Conservation (phyloP, 129 eudicot genomes). For the Kitagawia praeruptora region DNA sequence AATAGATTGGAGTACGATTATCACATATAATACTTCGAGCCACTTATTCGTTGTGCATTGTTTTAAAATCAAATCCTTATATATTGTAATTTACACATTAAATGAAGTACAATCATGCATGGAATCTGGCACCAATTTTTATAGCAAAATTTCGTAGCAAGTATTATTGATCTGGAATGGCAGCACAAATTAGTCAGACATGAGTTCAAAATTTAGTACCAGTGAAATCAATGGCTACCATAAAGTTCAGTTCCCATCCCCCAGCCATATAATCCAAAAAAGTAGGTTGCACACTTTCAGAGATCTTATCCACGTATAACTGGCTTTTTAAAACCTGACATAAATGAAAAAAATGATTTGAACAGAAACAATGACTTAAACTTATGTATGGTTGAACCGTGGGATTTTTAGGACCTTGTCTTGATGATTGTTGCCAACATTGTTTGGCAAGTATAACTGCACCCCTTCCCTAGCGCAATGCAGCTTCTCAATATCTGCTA, state of each 20-base stretch:
- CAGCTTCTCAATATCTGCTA: slow-evolving; percentile 66
- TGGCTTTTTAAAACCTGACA: slow-evolving; percentile 71
- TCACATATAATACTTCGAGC: not conserved
- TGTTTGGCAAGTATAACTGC: slow-evolving; percentile 41
- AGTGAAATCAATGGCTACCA: slow-evolving; percentile 97
- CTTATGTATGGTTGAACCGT: not conserved
- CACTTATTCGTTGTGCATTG: not conserved
- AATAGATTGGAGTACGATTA: not conserved
- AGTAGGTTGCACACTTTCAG: slow-evolving; percentile 73
- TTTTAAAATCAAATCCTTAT: not conserved
- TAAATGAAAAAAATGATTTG: not conserved
- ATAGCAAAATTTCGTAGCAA: not conserved
- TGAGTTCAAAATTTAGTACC: slow-evolving; percentile 30
- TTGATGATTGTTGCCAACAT: slow-evolving; percentile 48
- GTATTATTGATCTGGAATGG: not conserved
- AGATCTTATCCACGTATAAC: slow-evolving; percentile 66
- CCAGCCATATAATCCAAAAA: slow-evolving; percentile 89
- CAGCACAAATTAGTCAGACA: not conserved
- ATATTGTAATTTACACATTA: not conserved
- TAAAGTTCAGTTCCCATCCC: slow-evolving; percentile 92
- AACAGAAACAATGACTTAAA: slow-evolving; percentile 3
- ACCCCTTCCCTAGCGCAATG: slow-evolving; percentile 49
- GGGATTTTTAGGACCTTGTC: slow-evolving; percentile 40
- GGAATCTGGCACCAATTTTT: not conserved
- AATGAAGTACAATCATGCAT: not conserved